A percentile compares a stretch with the other conserved stretches of the same genome.
Evolutionary conservation across 2,329 filamentous ascomycete species (phyloP).

Genomic region (Plectosphaerella cucumerina): DNA sequence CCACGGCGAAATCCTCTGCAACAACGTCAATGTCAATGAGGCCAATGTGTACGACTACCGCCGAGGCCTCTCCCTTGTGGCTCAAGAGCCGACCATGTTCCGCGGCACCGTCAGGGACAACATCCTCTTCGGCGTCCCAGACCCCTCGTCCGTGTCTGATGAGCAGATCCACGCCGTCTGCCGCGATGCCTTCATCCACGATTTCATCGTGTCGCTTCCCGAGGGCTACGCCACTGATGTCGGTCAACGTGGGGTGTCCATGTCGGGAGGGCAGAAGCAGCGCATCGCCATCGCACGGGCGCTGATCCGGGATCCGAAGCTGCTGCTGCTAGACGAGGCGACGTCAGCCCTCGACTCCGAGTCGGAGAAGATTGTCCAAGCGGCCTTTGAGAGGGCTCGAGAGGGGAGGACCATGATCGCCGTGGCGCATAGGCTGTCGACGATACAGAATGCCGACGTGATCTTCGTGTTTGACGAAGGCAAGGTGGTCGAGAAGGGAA

Average conservation of each 20-base stretch:
- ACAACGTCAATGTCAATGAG: constrained; percentile 25
- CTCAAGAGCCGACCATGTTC: constrained; percentile 48
- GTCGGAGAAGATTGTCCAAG: constrained; percentile 50
- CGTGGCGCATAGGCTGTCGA: constrained; percentile 37
- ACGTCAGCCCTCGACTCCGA: constrained; percentile 52
- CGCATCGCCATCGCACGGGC: constrained; percentile 52
- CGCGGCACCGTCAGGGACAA: constrained; percentile 45
- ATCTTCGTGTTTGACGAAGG: constrained; percentile 41
- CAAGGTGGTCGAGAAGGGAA: constrained; percentile 33
- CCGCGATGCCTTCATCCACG: constrained; percentile 47
- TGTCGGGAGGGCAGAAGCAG: constrained; percentile 54
- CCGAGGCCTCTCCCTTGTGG: constrained; percentile 39
- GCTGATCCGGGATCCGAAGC: constrained; percentile 42
- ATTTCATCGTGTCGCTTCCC: constrained; percentile 47
- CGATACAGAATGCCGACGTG: constrained; percentile 36
- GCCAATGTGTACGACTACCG: constrained; percentile 38
- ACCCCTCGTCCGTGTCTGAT: constrained; percentile 25
- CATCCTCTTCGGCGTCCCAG: constrained; percentile 35
- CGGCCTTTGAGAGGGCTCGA: constrained; percentile 21
- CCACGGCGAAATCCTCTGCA: constrained; percentile 33
- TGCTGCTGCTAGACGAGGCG: constrained; percentile 55
- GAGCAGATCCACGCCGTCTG: constrained; percentile 22
- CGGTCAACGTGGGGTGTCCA: constrained; percentile 52
- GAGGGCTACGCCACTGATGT: constrained; percentile 44
- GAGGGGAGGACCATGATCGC: constrained; percentile 29